Evolutionary conservation across 257 asterid genomes (phyloP).

Genomic region (Thymus quinquecostatus): DNA sequence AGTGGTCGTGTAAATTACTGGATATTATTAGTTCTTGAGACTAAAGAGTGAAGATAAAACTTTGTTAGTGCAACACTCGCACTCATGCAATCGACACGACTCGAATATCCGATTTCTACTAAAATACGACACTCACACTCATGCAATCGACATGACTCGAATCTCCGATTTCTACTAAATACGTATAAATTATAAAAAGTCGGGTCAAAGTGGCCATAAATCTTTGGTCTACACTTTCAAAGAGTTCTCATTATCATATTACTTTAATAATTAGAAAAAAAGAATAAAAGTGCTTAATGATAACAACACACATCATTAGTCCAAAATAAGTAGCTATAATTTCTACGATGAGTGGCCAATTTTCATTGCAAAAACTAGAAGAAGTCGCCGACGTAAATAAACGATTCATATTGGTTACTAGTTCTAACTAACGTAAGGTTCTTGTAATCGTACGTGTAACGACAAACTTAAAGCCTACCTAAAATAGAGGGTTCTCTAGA

Average conservation of each 20-base stretch:
- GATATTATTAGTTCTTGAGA: neutral
- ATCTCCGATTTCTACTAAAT: too few species aligned
- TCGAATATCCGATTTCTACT: too few species aligned
- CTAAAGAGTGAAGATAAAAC: too few species aligned
- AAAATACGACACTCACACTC: too few species aligned
- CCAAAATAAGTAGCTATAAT: constrained; percentile 24
- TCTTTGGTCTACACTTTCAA: constrained; percentile 15
- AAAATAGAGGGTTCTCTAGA: too few species aligned
- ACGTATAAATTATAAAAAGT: neutral
- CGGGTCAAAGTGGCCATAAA: constrained; percentile 26
- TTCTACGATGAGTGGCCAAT: neutral
- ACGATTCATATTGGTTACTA: too few species aligned
- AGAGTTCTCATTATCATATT: neutral
- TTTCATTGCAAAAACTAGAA: constrained; percentile 2
- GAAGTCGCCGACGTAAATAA: neutral
- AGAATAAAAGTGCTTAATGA: neutral
- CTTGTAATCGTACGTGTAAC: too few species aligned
- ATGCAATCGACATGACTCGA: too few species aligned
- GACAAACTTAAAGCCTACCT: too few species aligned
- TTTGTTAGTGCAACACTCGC: too few species aligned
- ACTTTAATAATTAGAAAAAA: neutral
- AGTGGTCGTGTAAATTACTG: neutral
- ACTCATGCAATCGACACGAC: too few species aligned
- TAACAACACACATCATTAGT: neutral
- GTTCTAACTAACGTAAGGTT: too few species aligned